Evolutionary conservation across 805 yeast genomes (phyloP).

Genomic region (Isabelozyma rhagii): DNA sequence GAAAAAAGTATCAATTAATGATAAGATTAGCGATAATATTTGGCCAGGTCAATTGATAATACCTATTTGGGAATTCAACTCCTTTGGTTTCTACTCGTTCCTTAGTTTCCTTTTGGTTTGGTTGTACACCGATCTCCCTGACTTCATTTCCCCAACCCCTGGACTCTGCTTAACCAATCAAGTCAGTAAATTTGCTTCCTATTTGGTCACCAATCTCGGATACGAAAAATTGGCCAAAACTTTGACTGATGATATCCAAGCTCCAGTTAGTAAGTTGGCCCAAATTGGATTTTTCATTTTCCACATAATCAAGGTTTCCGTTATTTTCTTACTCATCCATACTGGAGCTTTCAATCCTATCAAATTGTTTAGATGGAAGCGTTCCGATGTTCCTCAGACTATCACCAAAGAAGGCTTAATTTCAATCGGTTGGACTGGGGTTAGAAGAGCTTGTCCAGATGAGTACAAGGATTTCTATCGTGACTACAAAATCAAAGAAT

Average conservation of each 20-base stretch:
- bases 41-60: conserved; percentile 91
- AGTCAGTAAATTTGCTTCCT: conserved; percentile 25
- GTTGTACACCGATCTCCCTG: conserved; percentile 95
- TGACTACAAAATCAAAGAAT: conserved; percentile 56
- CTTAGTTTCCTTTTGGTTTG: conserved; percentile 51
- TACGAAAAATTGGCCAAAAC: conserved; percentile 41
- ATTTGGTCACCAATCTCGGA: conserved; percentile 25
- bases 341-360: conserved; percentile 78
- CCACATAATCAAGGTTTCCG: conserved; percentile 60
- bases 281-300: conserved; percentile 69
- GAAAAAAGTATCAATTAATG: conserved; percentile 45
- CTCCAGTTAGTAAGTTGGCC: conserved; percentile 37
- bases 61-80: conserved; percentile 63
- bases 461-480: conserved; percentile 72
- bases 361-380: conserved; percentile 29
- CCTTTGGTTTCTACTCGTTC: conserved; percentile 39
- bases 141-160: conserved; percentile 85
- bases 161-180: conserved; percentile 77
- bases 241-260: conserved; percentile 47
- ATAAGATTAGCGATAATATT: conserved; percentile 53
- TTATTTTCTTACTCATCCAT: conserved; percentile 57
- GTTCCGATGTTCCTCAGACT: conserved; percentile 23
- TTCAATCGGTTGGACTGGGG: conserved; percentile 91
- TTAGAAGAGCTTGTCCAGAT: conserved; percentile 66
- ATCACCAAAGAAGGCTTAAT: conserved; percentile 54